phyloP scores from a whole-genome alignment of 2,329 filamentous ascomycete genomes.

The Phaeosphaeria sp. region DNA sequence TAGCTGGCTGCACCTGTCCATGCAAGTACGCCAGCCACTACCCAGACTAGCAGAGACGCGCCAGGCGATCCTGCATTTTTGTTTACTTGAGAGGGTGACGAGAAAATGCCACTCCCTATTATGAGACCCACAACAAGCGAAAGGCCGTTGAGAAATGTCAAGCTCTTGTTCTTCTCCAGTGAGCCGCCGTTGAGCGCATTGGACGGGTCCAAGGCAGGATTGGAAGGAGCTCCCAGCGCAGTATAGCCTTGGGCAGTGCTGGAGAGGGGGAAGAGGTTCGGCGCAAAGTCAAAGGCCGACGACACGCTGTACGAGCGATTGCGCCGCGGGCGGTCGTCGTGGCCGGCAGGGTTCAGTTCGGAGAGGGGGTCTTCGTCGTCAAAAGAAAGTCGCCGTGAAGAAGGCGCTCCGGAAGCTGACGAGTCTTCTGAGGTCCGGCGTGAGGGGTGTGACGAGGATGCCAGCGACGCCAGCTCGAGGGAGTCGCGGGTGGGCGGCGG shows the following conservation, averaged over 20 bases:
- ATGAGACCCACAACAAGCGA: conserved; percentile 91
- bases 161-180: conserved; percentile 91
- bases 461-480: conserved; percentile 92
- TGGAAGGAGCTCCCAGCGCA: conserved; percentile 78
- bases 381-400: conserved; percentile 89
- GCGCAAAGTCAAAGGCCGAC: conserved; percentile 94
- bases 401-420: conserved; percentile 82
- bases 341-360: conserved; percentile 61
- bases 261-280: conserved; percentile 88
- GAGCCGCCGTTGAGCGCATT: conserved; percentile 74
- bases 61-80: conserved; percentile 89
- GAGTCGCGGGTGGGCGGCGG: conserved; percentile 74
- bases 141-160: conserved; percentile 93
- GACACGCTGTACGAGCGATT: conserved; percentile 84
- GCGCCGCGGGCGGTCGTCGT: conserved; percentile 51
- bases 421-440: conserved; percentile 74
- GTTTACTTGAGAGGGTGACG: conserved; percentile 91
- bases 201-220: conserved; percentile 59
- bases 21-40: conserved; percentile 85
- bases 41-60: conserved; percentile 89
- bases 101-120: conserved; percentile 96
- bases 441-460: conserved; percentile 76
- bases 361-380: conserved; percentile 82
- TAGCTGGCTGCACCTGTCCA: conserved; percentile 97
- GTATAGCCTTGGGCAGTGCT: conserved; percentile 81